These are phyloP conservation scores for Pseudopyricularia javanii DNA, from an alignment of 2,329 filamentous ascomycete species.

Conservation along the genomic window DNA sequence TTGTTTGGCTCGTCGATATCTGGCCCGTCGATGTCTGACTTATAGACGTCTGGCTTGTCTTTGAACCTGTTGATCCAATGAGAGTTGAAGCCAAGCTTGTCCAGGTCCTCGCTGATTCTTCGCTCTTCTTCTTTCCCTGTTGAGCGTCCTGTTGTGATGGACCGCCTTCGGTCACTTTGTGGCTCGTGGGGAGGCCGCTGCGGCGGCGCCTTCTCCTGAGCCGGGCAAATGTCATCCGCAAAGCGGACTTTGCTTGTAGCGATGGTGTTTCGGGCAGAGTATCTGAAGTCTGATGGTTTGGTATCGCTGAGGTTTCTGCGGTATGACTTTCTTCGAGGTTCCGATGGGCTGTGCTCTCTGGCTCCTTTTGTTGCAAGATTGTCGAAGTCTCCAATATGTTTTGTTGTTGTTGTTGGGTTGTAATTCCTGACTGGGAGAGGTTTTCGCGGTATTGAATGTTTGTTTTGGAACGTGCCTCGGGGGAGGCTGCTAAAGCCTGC, in stretches of 20 bases:
- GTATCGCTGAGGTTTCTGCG: constrained; percentile 26
- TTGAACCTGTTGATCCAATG: too few relatives aligned
- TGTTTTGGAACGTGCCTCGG: not conserved
- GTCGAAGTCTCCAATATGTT: not conserved
- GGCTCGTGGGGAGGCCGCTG: not conserved
- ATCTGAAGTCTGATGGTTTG: constrained; percentile 27
- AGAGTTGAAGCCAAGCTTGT: not conserved
- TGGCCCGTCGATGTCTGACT: too few relatives aligned
- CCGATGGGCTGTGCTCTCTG: not conserved
- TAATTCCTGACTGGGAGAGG: not conserved
- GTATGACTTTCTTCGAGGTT: not conserved
- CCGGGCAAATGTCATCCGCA: not conserved
- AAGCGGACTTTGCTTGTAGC: not conserved
- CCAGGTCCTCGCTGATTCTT: not conserved
- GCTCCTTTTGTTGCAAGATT: too few relatives aligned
- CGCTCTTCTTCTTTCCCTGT: not conserved
- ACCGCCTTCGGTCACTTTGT: not conserved
- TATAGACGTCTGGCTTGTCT: not conserved
- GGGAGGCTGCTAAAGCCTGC: not conserved
- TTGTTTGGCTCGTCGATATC: too few relatives aligned
- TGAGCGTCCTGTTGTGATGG: not conserved
- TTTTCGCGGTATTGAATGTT: not conserved
- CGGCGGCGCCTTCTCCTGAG: not conserved
- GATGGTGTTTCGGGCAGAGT: not conserved
- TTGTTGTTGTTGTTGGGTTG: not conserved